These are phyloP conservation scores for Phytomonas sp. DNA, from an alignment of 208 protist genomes.

Conservation along the genomic window DNA sequence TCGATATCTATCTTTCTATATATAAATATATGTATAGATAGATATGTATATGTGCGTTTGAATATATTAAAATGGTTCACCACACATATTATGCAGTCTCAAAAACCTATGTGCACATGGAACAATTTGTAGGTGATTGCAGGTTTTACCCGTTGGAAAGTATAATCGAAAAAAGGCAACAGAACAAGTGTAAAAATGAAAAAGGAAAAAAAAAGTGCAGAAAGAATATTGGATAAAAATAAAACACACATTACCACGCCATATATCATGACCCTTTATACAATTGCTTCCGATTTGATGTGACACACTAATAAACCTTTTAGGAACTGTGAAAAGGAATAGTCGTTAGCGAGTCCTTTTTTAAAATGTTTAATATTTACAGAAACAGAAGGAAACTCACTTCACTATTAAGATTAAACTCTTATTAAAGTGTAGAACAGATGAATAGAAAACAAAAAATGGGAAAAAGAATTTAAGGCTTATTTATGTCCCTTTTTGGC, in stretches of 20 bases:
- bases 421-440: not conserved
- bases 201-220: conserved; percentile 1
- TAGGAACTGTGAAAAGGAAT: not conserved
- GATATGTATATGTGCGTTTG: not conserved
- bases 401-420: not conserved
- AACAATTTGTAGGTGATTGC: not conserved
- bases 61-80: not conserved
- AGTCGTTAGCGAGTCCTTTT: not conserved
- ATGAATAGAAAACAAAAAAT: not conserved
- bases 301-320: not conserved
- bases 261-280: not conserved
- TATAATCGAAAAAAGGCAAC: not conserved
- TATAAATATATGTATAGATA: no score
- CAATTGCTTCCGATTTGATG: not conserved
- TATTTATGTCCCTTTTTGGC: not conserved
- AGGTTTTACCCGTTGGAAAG: not conserved
- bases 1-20: conserved; percentile 1
- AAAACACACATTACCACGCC: not conserved
- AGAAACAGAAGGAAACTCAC: not conserved
- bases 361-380: not conserved
- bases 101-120: not conserved
- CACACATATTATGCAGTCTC: not conserved
- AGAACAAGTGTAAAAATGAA: conserved; percentile 9
- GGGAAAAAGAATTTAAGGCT: not conserved
- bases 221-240: not conserved